Conservation (phyloP, 2,329 filamentous ascomycete genomes). For the Erysiphe neolycopersici region DNA sequence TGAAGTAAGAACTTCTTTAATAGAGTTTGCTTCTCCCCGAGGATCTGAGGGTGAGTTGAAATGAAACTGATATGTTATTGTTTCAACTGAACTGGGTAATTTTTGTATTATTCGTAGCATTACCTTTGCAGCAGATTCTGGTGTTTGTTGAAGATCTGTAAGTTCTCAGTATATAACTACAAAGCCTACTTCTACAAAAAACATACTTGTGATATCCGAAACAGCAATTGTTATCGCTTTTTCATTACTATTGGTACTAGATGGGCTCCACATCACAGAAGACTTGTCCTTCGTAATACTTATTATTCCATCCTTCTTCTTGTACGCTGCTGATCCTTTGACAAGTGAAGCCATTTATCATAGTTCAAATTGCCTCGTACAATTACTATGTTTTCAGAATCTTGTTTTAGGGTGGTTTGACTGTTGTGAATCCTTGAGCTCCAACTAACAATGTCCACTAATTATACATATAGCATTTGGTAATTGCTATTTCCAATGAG, state of each 20-base stretch:
- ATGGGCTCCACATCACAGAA: constrained; percentile 58
- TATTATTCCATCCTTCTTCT: constrained; percentile 83
- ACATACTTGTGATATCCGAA: constrained; percentile 55
- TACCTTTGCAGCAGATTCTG: constrained; percentile 63
- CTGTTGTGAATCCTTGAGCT: too few species aligned
- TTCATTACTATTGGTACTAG: constrained; percentile 29
- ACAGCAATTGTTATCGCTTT: constrained; percentile 44
- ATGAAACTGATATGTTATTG: constrained; percentile 57
- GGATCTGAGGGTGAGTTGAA: constrained; percentile 59
- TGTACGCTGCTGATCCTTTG: constrained; percentile 47
- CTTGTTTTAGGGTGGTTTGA: too few species aligned
- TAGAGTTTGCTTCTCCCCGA: constrained; percentile 55
- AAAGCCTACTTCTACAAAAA: constrained; percentile 1
- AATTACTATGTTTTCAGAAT: too few species aligned
- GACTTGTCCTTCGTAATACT: constrained; percentile 46
- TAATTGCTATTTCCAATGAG: too few species aligned
- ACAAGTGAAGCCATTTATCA: constrained; percentile 4
- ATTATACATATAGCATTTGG: too few species aligned
- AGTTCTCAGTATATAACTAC: constrained; percentile 4
- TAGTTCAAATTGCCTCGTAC: background rate
- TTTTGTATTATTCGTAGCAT: constrained; percentile 83
- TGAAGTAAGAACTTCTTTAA: constrained; percentile 58
- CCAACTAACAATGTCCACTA: too few species aligned
- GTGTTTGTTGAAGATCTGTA: constrained; percentile 79
- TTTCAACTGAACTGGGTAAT: constrained; percentile 26